phyloP scores from a whole-genome alignment of 345 rosid species.

The Melaleuca alternifolia region DNA sequence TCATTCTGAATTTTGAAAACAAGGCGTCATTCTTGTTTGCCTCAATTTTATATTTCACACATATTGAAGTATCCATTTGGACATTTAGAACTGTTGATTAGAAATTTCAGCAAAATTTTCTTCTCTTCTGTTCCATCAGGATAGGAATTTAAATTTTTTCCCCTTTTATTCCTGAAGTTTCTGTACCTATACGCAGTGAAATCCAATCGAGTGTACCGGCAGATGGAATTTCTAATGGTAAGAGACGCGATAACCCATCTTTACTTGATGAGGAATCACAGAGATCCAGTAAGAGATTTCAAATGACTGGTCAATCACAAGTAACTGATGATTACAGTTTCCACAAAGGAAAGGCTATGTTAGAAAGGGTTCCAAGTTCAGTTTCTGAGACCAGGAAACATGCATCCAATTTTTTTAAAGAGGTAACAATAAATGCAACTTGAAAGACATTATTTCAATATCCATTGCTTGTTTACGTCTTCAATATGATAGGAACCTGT shows the following conservation, averaged over 20 bases:
- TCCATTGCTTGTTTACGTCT: neutral
- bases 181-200: slow-evolving; percentile 31
- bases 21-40: neutral
- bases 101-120: neutral
- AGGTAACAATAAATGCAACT: slow-evolving; percentile 25
- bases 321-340: slow-evolving; percentile 12
- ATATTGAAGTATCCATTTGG: neutral
- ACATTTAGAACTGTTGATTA: neutral
- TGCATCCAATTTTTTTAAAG: slow-evolving; percentile 12
- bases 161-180: neutral
- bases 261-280: slow-evolving; percentile 23
- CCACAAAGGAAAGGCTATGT: slow-evolving; percentile 25
- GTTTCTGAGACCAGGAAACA: slow-evolving; percentile 17
- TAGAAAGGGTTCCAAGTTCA: slow-evolving; percentile 19
- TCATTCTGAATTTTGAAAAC: neutral
- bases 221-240: slow-evolving; percentile 31
- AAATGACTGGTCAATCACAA: slow-evolving; percentile 12
- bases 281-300: slow-evolving; percentile 41
- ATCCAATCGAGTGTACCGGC: slow-evolving; percentile 42
- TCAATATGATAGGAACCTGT: slow-evolving; percentile 18
- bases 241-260: slow-evolving; percentile 44
- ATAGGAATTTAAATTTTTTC: neutral
- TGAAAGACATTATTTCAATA: neutral
- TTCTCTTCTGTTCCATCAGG: neutral
- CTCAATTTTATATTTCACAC: neutral